Conservation (phyloP, 441 rosid genomes). For the Aleurites moluccanus region DNA sequence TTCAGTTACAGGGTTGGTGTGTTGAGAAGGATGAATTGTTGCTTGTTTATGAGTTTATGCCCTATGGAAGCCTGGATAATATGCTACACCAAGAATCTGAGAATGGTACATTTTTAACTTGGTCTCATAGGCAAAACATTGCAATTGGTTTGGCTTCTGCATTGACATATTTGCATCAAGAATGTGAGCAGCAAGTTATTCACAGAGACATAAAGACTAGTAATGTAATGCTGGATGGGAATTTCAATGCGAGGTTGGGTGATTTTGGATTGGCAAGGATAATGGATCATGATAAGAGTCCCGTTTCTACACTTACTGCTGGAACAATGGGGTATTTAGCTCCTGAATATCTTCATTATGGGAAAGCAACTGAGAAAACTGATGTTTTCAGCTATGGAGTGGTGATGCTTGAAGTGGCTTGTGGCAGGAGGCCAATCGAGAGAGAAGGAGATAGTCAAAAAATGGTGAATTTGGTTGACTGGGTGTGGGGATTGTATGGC, state of each 20-base stretch:
- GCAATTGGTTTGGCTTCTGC: conserved; percentile 83
- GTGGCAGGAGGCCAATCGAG: conserved; percentile 91
- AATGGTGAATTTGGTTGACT: conserved; percentile 85
- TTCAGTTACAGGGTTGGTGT: conserved; percentile 92
- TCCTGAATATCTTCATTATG: conserved; percentile 90
- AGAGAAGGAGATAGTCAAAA: conserved; percentile 55
- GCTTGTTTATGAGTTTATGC: conserved; percentile 91
- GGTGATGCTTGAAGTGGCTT: conserved; percentile 82
- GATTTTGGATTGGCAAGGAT: conserved; percentile 94
- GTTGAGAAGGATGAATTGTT: conserved; percentile 77
- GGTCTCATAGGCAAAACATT: conserved; percentile 72
- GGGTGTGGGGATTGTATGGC: conserved; percentile 79
- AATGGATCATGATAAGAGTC: conserved; percentile 87
- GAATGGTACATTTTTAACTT: conserved; percentile 43
- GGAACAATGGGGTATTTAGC: conserved; percentile 98
- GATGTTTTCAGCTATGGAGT: conserved; percentile 90
- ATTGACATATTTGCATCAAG: conserved; percentile 79
- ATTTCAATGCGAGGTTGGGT: conserved; percentile 81
- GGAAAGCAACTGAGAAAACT: conserved; percentile 86
- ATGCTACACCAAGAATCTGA: conserved; percentile 60
- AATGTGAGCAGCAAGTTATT: conserved; percentile 92
- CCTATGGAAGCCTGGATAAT: conserved; percentile 82
- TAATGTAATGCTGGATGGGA: conserved; percentile 79
- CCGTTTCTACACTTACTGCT: conserved; percentile 86
- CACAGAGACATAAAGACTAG: conserved; percentile 91